Percentiles rank a stretch among this genome's conserved stretches.
phyloP scores from a whole-genome alignment of 257 asterid genomes.

The Forsythia suspensa region DNA sequence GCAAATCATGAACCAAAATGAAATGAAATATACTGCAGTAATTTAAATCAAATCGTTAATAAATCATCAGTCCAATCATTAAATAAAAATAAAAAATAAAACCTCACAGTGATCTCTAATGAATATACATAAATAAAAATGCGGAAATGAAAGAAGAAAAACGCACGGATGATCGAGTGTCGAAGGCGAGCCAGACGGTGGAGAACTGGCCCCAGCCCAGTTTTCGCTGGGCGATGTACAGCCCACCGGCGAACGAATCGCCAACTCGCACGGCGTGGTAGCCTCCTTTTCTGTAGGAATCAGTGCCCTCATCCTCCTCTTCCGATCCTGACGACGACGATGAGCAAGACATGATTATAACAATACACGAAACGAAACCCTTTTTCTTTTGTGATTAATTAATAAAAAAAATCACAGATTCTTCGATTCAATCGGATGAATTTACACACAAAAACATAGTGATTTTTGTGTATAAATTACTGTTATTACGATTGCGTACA shows the following conservation, averaged over 20 bases:
- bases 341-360: conserved; percentile 55
- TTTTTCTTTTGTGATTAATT: background rate
- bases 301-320: conserved; percentile 82
- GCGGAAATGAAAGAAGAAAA: background rate
- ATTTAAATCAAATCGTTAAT: background rate
- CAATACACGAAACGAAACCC: conserved; percentile 2
- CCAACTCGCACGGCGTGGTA: conserved; percentile 88
- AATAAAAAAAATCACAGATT: background rate
- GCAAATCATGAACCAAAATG: background rate
- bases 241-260: conserved; percentile 71
- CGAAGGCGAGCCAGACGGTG: conserved; percentile 96
- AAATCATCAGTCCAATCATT: conserved; percentile 14
- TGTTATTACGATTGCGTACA: background rate
- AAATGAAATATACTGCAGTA: background rate
- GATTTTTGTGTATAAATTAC: background rate
- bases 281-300: conserved; percentile 80
- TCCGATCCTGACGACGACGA: conserved; percentile 87
- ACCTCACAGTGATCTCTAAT: background rate
- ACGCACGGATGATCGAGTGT: conserved; percentile 73
- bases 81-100: background rate
- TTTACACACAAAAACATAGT: background rate
- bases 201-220: conserved; percentile 99
- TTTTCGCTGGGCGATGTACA: conserved; percentile 91
- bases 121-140: background rate
- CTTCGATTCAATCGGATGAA: background rate